Evolutionary conservation across 1,284 basidiomycete genomes (phyloP), one percentile per base, ranked within the genome.

Genomic region (Trametes hirsuta): DNA sequence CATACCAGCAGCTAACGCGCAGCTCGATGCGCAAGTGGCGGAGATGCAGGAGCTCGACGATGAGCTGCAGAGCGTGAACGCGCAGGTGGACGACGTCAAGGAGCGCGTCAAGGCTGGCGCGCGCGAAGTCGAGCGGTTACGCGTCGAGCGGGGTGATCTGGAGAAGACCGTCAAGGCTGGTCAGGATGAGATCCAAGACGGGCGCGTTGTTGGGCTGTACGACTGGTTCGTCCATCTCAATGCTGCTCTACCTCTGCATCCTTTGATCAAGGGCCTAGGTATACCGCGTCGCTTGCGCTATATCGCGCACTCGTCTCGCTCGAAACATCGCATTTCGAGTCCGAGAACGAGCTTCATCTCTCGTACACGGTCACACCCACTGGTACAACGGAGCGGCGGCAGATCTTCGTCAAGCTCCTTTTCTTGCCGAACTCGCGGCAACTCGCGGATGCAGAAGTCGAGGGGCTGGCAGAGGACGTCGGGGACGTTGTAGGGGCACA

Each of bases 41-140:
- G 84, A 91, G 69, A 90, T 95, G 83, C 87, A 93, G 69, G 74
- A 72, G n/a, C 75, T 91, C 35, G 85, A 84, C 45, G 87, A 90
- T 47, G 79, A 86, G 51, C 73, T 83, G 9, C 79, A 80, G 48
- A 65, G 66, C 10, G 68, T 81, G 21, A 78, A 78, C 21, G 70
- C 72, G 41, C 72, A 71, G 50, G 79, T 88, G n/a, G 82, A 84
- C 18, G 75, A 73, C 4, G 77, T 84, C 15, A 85, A 87, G 66
- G 82, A 83, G 25, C 76, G 77, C 24, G 74, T 93, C 22, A 87
- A 88, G 67, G 73, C 71, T 3, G 81, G 79, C 15, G 81, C 83
- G 30, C 76, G 83, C 34, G 86, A 90, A 54, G 74, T 90, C 25
- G 88, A 92, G 71, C 79, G 78, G 45, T 72, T 92, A 55, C 80